A percentile compares a stretch with the other conserved stretches of the same genome.
Conservation (phyloP, 140 eudicot genomes). For the Stevia rebaudiana region DNA sequence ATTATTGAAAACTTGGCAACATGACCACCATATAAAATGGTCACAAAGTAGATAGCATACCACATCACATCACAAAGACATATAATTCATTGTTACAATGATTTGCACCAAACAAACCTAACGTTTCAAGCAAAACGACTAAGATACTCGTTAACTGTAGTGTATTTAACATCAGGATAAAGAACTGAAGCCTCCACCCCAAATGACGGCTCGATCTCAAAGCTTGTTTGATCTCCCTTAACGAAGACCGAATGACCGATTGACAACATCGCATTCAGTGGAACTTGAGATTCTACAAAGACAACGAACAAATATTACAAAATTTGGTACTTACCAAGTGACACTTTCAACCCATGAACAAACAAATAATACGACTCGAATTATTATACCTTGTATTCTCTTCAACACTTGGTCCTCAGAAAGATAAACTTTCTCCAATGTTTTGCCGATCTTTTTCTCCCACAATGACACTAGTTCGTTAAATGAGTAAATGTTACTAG, state of each 20-base stretch:
- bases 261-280: slow-evolving; percentile 29
- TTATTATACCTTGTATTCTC: background rate
- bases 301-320: too few relatives aligned
- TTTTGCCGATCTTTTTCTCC: slow-evolving; percentile 45
- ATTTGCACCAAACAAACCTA: too few relatives aligned
- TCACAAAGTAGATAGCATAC: too few relatives aligned
- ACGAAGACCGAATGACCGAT: slow-evolving; percentile 42
- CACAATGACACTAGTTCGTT: slow-evolving; percentile 40
- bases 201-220: slow-evolving; percentile 46
- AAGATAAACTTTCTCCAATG: slow-evolving; percentile 24
- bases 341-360: too few relatives aligned
- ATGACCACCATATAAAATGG: too few relatives aligned
- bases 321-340: too few relatives aligned
- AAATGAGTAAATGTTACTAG: slow-evolving; percentile 29
- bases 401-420: slow-evolving; percentile 30
- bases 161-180: slow-evolving; percentile 54
- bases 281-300: slow-evolving; percentile 40
- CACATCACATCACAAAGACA: too few relatives aligned
- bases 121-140: background rate
- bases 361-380: too few relatives aligned
- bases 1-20: too few relatives aligned
- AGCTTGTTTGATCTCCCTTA: slow-evolving; percentile 56
- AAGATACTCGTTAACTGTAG: slow-evolving; percentile 44
- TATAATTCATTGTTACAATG: too few relatives aligned
- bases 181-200: slow-evolving; percentile 62